These are phyloP conservation scores for Penicillium sp. DNA, from an alignment of 2,329 filamentous ascomycete species.

Conservation along the genomic window DNA sequence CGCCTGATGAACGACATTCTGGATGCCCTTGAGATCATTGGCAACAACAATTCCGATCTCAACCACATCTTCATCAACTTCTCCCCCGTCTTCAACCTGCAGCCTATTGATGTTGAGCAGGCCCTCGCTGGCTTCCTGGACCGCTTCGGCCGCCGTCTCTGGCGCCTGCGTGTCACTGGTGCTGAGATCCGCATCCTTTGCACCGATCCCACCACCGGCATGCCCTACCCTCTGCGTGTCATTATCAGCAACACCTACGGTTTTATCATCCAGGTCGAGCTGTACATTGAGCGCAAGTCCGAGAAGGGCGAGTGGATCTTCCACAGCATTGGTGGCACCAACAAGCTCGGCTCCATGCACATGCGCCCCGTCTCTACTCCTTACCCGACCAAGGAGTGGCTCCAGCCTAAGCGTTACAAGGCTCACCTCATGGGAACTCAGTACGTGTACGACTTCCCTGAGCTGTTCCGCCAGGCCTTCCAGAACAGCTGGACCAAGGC, in stretches of 20 bases:
- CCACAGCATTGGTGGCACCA: conserved; percentile 94
- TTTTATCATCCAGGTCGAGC: conserved; percentile 95
- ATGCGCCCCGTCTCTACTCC: conserved; percentile 86
- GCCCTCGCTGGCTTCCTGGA: conserved; percentile 94
- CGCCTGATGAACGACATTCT: conserved; percentile 97
- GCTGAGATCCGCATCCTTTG: conserved; percentile 99
- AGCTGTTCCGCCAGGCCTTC: conserved; percentile 96
- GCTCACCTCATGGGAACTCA: conserved; percentile 98
- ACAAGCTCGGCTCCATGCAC: conserved; percentile 94
- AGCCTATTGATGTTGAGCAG: conserved; percentile 86
- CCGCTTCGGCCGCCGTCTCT: conserved; percentile 90
- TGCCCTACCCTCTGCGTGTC: conserved; percentile 88
- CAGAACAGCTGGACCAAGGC: conserved; percentile 90
- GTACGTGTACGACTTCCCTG: conserved; percentile 99
- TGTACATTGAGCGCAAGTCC: conserved; percentile 96
- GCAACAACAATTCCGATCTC: conserved; percentile 98
- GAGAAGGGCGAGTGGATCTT: conserved; percentile 99
- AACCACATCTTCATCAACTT: conserved; percentile 99
- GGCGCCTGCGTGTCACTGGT: conserved; percentile 94
- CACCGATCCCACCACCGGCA: conserved; percentile 81
- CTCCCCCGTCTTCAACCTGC: conserved; percentile 90
- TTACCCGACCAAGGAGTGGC: conserved; percentile 97
- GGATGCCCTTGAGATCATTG: conserved; percentile 96
- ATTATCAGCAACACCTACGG: conserved; percentile 98
- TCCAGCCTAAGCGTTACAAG: conserved; percentile 99